These are phyloP conservation scores for Mortierella sp. DNA, from an alignment of 371 early-diverging fungal genomes.

Conservation along the genomic window DNA sequence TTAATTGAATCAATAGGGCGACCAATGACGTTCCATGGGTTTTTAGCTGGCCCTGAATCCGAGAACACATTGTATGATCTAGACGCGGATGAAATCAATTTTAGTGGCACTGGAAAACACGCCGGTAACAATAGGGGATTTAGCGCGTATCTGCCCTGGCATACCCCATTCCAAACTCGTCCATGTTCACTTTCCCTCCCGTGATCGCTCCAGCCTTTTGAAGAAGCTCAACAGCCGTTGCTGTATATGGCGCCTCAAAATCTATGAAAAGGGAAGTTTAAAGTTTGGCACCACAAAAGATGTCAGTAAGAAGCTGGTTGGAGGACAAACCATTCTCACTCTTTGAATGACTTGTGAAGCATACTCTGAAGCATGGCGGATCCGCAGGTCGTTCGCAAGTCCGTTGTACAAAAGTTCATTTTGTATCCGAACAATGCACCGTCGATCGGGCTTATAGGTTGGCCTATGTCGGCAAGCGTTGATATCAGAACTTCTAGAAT, in stretches of 20 bases:
- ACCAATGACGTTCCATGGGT: slow-evolving; percentile 55
- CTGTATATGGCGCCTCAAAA: slow-evolving; percentile 81
- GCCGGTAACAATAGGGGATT: background rate
- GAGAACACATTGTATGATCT: slow-evolving; percentile 65
- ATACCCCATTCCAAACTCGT: slow-evolving; percentile 98
- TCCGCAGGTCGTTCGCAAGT: slow-evolving; percentile 74
- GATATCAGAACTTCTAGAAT: no score
- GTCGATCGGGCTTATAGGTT: slow-evolving; percentile 58
- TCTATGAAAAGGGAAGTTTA: slow-evolving; percentile 41
- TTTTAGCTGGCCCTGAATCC: slow-evolving; percentile 59
- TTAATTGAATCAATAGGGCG: slow-evolving; percentile 4
- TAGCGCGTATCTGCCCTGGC: slow-evolving; percentile 32
- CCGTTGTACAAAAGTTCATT: slow-evolving; percentile 75
- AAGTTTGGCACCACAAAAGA: background rate
- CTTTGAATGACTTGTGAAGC: background rate
- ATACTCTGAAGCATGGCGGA: slow-evolving; percentile 75
- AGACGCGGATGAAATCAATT: background rate
- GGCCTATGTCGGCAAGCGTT: slow-evolving; percentile 10
- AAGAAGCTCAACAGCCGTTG: slow-evolving; percentile 78
- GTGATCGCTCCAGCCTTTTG: slow-evolving; percentile 74
- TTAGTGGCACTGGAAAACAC: no score
- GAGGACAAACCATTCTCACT: background rate
- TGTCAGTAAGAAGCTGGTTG: no score
- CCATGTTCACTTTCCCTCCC: slow-evolving; percentile 93
- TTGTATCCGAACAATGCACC: slow-evolving; percentile 76